Evolutionary conservation across 169 alveolate species (phyloP), one percentile per base, ranked within the genome.

Genomic region (Cryptosporidium parvum): DNA sequence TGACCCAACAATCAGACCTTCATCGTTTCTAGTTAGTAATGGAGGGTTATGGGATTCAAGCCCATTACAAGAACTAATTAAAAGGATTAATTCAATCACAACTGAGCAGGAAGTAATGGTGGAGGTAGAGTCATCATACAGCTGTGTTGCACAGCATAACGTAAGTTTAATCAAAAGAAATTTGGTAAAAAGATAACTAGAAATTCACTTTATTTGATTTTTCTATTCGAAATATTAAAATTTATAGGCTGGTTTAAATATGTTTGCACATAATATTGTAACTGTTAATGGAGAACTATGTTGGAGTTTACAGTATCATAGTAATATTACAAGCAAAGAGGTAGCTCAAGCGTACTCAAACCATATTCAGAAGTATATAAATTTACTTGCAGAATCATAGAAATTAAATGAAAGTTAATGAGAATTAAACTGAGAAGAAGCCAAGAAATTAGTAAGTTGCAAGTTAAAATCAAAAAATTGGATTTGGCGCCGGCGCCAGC

Each of bases 281-380:
- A 92, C 94, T 10, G 91, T 92, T 29, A 73, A 85, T 56, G 93
- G 93, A 18, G 75, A 85, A 48, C 39, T 92, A 33, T 85, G 86
- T 69, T 92, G 94, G 94, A 75, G 93, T 26, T 86, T 92, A 53
- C 94, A 92, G 80, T 92, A 92, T 69, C 94, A 92, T 70, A 85
- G 93, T 8, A 92, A 91, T 58, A 85, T 85, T 61, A 89, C 92
- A n/a, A 71, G 84, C 52, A 70, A 80, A n/a, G 86, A 67, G 12
- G 84, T 92, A 12, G 94, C 93, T 33, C 85, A 73, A 35, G 33
- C 65, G 59, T 92, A 92, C 67, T 91, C 94, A 61, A 42, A 69
- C n/a, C 52, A 85, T 21, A 91, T 92, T 51, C 75, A 80, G 42
- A 80, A 80, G 75, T 80, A 80, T 42, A 80, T 80, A 80, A 39